phyloP scores from a whole-genome alignment of 129 eudicot genomes.

The Saussurea involucrata region DNA sequence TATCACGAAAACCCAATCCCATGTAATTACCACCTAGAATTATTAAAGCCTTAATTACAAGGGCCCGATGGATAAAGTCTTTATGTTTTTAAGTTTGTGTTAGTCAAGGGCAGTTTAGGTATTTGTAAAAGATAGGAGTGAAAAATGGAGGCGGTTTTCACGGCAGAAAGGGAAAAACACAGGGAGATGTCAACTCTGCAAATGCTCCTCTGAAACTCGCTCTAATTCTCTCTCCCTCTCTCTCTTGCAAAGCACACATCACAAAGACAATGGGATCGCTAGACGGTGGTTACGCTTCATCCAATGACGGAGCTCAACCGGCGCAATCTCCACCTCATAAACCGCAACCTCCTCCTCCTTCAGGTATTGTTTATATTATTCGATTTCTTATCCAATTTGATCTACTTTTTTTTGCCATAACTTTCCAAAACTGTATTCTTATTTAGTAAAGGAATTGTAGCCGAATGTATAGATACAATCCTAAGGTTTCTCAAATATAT shows the following conservation, averaged over 20 bases:
- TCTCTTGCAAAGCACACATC: constrained; percentile 17
- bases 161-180: constrained; percentile 14
- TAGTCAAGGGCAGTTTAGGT: constrained; percentile 3
- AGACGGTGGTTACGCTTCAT: constrained; percentile 34
- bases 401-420: constrained; percentile 23
- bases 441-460: background rate
- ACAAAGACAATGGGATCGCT: constrained; percentile 38
- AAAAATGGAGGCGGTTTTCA: constrained; percentile 23
- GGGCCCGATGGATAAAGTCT: background rate
- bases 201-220: constrained; percentile 20
- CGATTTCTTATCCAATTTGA: constrained; percentile 28
- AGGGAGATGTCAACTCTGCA: constrained; percentile 24
- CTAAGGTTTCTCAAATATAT: background rate
- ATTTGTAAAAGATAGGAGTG: background rate
- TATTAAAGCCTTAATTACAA: background rate
- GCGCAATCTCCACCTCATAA: constrained; percentile 46
- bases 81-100: background rate
- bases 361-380: constrained; percentile 5
- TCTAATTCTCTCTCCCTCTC: constrained; percentile 12
- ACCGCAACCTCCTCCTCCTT: constrained; percentile 34
- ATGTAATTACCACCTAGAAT: background rate
- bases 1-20: no score
- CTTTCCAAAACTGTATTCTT: background rate
- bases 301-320: constrained; percentile 38
- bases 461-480: background rate